These are phyloP conservation scores for Anisogramma anomala DNA, from an alignment of 2,329 filamentous ascomycete genomes.

Conservation along the genomic window DNA sequence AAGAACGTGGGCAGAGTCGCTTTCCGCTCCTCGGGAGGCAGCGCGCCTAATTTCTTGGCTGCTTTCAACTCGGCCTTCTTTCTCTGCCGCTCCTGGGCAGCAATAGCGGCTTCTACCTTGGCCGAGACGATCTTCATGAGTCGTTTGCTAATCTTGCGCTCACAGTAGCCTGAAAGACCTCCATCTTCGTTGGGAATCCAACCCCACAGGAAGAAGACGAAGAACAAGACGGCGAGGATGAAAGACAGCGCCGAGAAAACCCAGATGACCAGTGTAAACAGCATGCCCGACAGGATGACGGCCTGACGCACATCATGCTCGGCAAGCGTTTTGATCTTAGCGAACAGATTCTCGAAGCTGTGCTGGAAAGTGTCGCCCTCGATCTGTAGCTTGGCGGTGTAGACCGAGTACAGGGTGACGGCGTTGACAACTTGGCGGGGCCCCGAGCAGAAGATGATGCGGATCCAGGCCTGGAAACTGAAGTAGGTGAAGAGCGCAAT, in stretches of 20 bases:
- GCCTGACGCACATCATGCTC: constrained; percentile 66
- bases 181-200: constrained; percentile 78
- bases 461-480: constrained; percentile 68
- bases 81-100: constrained; percentile 58
- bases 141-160: constrained; percentile 78
- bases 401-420: constrained; percentile 76
- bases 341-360: constrained; percentile 64
- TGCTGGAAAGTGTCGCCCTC: constrained; percentile 43
- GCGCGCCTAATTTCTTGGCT: constrained; percentile 44
- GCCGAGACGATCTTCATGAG: constrained; percentile 72
- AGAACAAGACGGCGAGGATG: constrained; percentile 64
- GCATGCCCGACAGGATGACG: constrained; percentile 77
- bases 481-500: constrained; percentile 88
- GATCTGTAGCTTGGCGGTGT: constrained; percentile 62
- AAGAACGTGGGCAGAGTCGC: constrained; percentile 52
- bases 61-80: constrained; percentile 38
- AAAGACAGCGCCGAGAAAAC: constrained; percentile 67
- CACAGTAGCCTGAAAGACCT: constrained; percentile 73
- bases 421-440: constrained; percentile 87
- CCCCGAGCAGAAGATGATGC: constrained; percentile 80
- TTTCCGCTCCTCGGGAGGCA: constrained; percentile 38
- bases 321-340: constrained; percentile 66
- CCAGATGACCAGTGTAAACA: constrained; percentile 87
- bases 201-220: constrained; percentile 82
- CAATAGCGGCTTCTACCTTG: constrained; percentile 82